Percentiles rank a stretch among this genome's conserved stretches.
Evolutionary conservation across 2,329 filamentous ascomycete species (phyloP).

Genomic region (Neonectria magnoliae): DNA sequence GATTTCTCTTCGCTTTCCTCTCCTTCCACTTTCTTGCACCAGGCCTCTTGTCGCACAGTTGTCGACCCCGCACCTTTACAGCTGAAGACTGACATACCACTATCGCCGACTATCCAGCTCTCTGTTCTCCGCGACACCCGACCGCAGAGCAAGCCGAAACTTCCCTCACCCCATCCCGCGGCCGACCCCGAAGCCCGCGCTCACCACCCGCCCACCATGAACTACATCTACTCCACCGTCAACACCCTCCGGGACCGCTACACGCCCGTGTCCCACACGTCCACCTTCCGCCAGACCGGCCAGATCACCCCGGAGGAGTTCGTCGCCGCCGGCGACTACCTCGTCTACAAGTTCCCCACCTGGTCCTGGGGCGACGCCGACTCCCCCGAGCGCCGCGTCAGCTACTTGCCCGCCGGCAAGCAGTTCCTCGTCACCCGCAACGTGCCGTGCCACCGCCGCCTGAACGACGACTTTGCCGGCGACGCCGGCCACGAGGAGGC

Average conservation of each 20-base stretch:
- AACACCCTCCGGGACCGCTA: constrained; percentile 92
- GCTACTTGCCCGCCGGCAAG: constrained; percentile 86
- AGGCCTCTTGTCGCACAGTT: neutral
- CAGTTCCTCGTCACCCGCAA: constrained; percentile 96
- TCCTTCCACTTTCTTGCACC: neutral
- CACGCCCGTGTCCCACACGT: constrained; percentile 87
- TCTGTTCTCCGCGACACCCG: neutral
- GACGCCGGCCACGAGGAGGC: constrained; percentile 88
- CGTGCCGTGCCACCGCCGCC: constrained; percentile 89
- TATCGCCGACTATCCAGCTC: neutral
- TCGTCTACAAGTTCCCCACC: constrained; percentile 98
- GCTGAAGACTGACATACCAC: constrained; percentile 7
- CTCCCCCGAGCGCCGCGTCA: constrained; percentile 78
- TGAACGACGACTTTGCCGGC: constrained; percentile 93
- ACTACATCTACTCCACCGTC: constrained; percentile 90
- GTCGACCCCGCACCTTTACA: constrained; percentile 19
- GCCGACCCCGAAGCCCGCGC: neutral
- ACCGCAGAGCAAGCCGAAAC: neutral
- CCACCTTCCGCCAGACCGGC: constrained; percentile 91
- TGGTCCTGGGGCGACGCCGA: constrained; percentile 97
- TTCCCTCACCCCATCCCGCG: no score
- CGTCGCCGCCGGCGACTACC: constrained; percentile 92
- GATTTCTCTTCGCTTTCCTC: neutral
- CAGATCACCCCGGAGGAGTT: constrained; percentile 99
- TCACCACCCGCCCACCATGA: constrained; percentile 66